Evolutionary conservation across 2,329 filamentous ascomycete genomes (phyloP), one percentile per base, ranked within the genome.

Genomic region (Colletotrichum sp.): DNA sequence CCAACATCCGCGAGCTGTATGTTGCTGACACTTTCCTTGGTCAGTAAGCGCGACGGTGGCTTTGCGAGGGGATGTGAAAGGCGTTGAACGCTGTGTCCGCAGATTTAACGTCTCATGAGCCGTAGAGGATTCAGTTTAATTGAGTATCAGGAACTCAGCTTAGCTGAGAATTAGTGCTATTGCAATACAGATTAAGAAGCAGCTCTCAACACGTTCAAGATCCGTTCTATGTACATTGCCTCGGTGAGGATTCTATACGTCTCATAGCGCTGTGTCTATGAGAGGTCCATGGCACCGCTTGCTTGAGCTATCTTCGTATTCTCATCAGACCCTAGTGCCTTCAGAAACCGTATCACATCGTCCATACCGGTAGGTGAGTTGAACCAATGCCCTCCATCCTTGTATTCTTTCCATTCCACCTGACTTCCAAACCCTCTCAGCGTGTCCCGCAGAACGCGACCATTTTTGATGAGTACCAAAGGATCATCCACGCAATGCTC

Each of bases 401-500:
- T 76, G 75, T 89, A 89, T 76, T 87, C 83, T 43, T 79, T 84
- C 84, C 85, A 87, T 12, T 77, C 75, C 4, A 88, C 85, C 28
- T 80, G 66, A 9, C 85, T 81, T 0, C 86, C 87, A 38, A 87
- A 86, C 2, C 77, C 75, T 2, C 66, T 52, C 36, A 89, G 78
- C 0, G 79, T 80, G 7, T 85, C 82, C 15, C 82, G 78, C 66
- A 88, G 67, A 7, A 79, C 70, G 10, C 82, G 78, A 0, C 87
- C 88, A 8, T 83, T 80, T 18, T 80, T 76, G 1, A 88, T 77
- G 71, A 82, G 77, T 1, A 89, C 85, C 8, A 87, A 76, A 2
- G 83, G 82, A 74, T 89, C 88, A 62, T 89, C 84, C 2, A 78
- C 75, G 66, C 86, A 88, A 76, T 89, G 88, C 66, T 87, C 83